Conservation (phyloP, 352 stramenopile genomes). For the Phytopythium cucurbitacearum region DNA sequence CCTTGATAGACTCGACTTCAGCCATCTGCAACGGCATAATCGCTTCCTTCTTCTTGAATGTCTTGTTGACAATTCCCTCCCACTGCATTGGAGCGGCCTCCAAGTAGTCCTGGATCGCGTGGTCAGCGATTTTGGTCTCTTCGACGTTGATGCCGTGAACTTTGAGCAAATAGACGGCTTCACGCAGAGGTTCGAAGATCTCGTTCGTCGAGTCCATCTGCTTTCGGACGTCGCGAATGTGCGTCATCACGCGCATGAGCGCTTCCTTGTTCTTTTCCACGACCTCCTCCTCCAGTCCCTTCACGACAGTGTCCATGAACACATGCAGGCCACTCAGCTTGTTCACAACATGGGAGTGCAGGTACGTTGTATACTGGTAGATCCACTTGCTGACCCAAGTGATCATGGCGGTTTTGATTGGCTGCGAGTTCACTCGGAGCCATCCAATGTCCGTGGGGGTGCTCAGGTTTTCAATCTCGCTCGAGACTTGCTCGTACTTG, state of each 20-base stretch:
- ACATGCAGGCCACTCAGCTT: slow-evolving; percentile 85
- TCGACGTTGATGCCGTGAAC: slow-evolving; percentile 91
- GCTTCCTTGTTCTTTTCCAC: slow-evolving; percentile 91
- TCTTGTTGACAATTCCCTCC: slow-evolving; percentile 98
- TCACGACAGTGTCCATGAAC: slow-evolving; percentile 93
- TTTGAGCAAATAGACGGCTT: slow-evolving; percentile 94
- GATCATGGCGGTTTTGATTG: slow-evolving; percentile 95
- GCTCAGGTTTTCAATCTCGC: slow-evolving; percentile 86
- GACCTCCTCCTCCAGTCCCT: slow-evolving; percentile 89
- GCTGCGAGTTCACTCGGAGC: slow-evolving; percentile 96
- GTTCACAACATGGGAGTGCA: slow-evolving; percentile 90
- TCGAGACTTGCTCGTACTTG: slow-evolving; percentile 93
- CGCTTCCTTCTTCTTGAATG: slow-evolving; percentile 98
- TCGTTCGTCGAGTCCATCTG: slow-evolving; percentile 91
- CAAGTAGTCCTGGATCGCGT: slow-evolving; percentile 89
- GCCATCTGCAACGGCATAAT: slow-evolving; percentile 97
- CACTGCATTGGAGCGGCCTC: slow-evolving; percentile 95
- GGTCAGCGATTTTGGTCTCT: slow-evolving; percentile 80
- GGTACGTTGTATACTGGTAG: slow-evolving; percentile 93
- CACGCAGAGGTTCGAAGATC: slow-evolving; percentile 93
- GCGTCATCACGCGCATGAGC: slow-evolving; percentile 96
- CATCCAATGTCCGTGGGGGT: slow-evolving; percentile 94
- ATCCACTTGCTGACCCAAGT: slow-evolving; percentile 96
- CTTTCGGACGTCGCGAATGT: slow-evolving; percentile 94
- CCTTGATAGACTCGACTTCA: slow-evolving; percentile 92